A percentile compares a stretch with the other conserved stretches of the same genome.
Conservation (phyloP, 352 stramenopile species). For the Globisporangium polare region DNA sequence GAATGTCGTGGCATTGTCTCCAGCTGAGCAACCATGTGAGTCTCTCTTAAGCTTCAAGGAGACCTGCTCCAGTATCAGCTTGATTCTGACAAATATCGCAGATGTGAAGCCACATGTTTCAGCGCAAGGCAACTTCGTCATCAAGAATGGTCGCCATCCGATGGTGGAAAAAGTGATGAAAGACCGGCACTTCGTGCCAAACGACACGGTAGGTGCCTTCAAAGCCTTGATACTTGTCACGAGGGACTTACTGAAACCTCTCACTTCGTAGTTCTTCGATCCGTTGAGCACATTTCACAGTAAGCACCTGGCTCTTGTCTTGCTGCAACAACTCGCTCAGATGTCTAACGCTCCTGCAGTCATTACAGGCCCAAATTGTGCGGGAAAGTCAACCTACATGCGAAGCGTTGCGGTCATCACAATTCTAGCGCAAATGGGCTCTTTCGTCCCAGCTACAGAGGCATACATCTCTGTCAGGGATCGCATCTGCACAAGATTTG, state of each 20-base stretch:
- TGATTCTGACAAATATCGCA: conserved; percentile 12
- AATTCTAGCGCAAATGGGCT: conserved; percentile 90
- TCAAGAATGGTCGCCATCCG: conserved; percentile 79
- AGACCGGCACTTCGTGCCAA: conserved; percentile 77
- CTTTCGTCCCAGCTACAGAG: conserved; percentile 82
- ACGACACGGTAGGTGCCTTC: conserved; percentile 55
- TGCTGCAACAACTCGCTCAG: not conserved
- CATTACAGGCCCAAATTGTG: conserved; percentile 89
- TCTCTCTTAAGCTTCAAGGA: not conserved
- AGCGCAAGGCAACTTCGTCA: conserved; percentile 65
- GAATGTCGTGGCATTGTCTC: conserved; percentile 79
- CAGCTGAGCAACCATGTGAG: conserved; percentile 71
- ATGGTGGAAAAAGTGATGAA: conserved; percentile 68
- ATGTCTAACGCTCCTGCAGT: conserved; percentile 37
- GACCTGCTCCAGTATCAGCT: not conserved
- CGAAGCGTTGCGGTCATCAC: conserved; percentile 82
- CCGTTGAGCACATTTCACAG: conserved; percentile 69
- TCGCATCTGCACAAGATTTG: conserved; percentile 89
- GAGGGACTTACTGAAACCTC: conserved; percentile 3
- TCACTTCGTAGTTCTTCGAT: conserved; percentile 52
- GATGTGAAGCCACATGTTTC: conserved; percentile 71
- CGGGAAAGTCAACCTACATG: conserved; percentile 90
- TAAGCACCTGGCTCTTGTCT: conserved; percentile 20
- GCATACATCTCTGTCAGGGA: conserved; percentile 83
- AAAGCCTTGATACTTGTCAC: not conserved